Percentiles rank a stretch among this genome's conserved stretches.
Conservation (phyloP, 2,329 filamentous ascomycete species). For the Graphiopsis chlorocephala region DNA sequence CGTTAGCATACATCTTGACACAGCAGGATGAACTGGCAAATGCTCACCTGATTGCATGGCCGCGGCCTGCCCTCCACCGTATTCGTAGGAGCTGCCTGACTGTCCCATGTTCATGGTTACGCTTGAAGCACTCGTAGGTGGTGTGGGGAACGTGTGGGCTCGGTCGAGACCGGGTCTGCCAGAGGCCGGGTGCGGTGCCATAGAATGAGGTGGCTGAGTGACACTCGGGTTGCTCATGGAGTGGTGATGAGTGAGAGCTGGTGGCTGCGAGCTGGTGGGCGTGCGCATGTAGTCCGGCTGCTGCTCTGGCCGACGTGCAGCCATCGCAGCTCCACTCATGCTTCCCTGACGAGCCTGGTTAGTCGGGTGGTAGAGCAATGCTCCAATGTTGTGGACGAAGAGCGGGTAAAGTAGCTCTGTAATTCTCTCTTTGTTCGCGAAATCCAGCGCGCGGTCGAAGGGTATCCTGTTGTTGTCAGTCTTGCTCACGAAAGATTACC, state of each 20-base stretch:
- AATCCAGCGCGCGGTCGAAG: slow-evolving; percentile 94
- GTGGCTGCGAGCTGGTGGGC: slow-evolving; percentile 58
- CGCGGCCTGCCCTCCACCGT: slow-evolving; percentile 53
- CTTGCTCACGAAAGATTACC: neutral
- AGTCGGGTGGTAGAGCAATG: slow-evolving; percentile 86
- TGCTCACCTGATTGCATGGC: slow-evolving; percentile 62
- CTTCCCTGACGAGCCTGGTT: slow-evolving; percentile 80
- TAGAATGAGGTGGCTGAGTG: slow-evolving; percentile 65
- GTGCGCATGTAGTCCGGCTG: slow-evolving; percentile 57
- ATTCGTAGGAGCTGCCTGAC: slow-evolving; percentile 74
- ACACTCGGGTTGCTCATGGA: slow-evolving; percentile 62
- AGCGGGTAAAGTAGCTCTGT: slow-evolving; percentile 91
- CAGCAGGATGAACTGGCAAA: slow-evolving; percentile 59
- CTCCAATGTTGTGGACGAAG: slow-evolving; percentile 96
- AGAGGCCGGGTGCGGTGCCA: slow-evolving; percentile 57
- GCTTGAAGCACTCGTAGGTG: slow-evolving; percentile 87
- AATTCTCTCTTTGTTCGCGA: slow-evolving; percentile 99
- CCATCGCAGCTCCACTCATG: slow-evolving; percentile 58
- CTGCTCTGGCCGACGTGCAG: slow-evolving; percentile 70
- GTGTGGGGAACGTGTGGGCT: slow-evolving; percentile 89
- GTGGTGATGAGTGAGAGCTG: slow-evolving; percentile 69
- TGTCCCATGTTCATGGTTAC: slow-evolving; percentile 69
- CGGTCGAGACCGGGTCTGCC: slow-evolving; percentile 74
- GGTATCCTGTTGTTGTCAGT: slow-evolving; percentile 69
- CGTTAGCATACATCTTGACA: slow-evolving; percentile 75